Conservation (phyloP, 305 asterid species). For the Fraxinus velutina region DNA sequence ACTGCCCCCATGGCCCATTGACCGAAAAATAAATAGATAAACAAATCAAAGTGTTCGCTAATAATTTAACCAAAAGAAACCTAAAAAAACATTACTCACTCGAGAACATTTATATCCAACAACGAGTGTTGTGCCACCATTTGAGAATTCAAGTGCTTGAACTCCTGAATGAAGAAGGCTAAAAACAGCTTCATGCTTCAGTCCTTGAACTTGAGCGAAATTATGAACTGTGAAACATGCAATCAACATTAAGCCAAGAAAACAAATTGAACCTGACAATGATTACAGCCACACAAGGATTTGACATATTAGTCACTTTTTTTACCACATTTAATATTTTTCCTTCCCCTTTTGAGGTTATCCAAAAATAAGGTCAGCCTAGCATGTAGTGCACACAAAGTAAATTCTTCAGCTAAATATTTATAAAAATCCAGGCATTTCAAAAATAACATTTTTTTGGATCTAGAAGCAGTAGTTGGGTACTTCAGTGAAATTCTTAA, state of each 20-base stretch:
- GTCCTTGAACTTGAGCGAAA: slow-evolving; percentile 59
- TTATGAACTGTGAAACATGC: slow-evolving; percentile 49
- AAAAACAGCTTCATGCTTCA: slow-evolving; percentile 62
- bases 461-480: background rate
- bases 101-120: slow-evolving; percentile 70
- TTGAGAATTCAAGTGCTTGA: slow-evolving; percentile 54
- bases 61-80: background rate
- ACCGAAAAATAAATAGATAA: background rate
- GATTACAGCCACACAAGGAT: slow-evolving; percentile 8
- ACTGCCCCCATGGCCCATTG: slow-evolving; percentile 9
- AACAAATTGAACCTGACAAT: background rate
- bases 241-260: slow-evolving; percentile 22
- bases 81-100: slow-evolving; percentile 42
- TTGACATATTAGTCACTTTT: slow-evolving; percentile 15
- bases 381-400: background rate
- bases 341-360: slow-evolving; percentile 15
- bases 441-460: slow-evolving; percentile 4
- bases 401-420: background rate
- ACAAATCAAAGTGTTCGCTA: slow-evolving; percentile 6
- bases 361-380: slow-evolving; percentile 7
- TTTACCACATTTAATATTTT: background rate
- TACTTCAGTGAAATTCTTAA: background rate
- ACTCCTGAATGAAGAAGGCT: slow-evolving; percentile 56
- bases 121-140: slow-evolving; percentile 59
- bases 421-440: slow-evolving; percentile 9